Base-by-base conservation (phyloP, 2,329 filamentous ascomycete genomes). In the Claviceps purpurea region DNA sequence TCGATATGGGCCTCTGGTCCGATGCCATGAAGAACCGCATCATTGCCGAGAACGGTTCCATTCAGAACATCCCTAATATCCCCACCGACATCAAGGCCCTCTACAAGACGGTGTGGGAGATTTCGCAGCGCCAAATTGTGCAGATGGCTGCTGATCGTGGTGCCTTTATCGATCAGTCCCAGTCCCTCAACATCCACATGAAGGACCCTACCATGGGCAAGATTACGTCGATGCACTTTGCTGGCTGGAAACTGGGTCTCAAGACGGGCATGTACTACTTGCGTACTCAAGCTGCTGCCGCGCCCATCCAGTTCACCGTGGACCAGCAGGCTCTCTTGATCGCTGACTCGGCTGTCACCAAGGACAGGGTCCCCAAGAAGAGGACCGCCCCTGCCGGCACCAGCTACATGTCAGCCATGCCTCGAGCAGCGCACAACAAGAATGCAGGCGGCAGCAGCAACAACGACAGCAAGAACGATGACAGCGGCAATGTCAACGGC, bases 241-340 rank as follows among this genome's bases (percentile, higher is more conserved):
- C 93, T 48, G 93, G 93, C 62, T 98, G 93, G 93, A 98, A 97
- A 79, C 84, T 97, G 59, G 93, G 93, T 64, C 81, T 98, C 61
- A 98, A 98, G 85, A 98, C 93, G 39, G 93, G 93, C 75, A 97
- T 98, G 93, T 98, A 98, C 83, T 98, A 98, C 73, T 84, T 98
- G 61, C 89, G 93, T 63, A 98, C 93, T 47, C 93, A 95, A 82
- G 93, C 93, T 57, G 93, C 93, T 39, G 90, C 90, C 18, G 89
- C 90, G 47, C 93, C 93, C 51, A 98, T 98, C 60, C 93, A 98
- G 71, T 98, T 98, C 76, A 98, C 93, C 4, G 93, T 98, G 65
- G 93, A 98, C 67, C 91, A 98, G 71, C 88, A 95, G 71, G 87
- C 88, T 52, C 82, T 98, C 61, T 88, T 89, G 74, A 82, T 95